Evolutionary conservation across 208 protist genomes (phyloP), one percentile per base, ranked within the genome.

Genomic region (Leishmania guyanensis): DNA sequence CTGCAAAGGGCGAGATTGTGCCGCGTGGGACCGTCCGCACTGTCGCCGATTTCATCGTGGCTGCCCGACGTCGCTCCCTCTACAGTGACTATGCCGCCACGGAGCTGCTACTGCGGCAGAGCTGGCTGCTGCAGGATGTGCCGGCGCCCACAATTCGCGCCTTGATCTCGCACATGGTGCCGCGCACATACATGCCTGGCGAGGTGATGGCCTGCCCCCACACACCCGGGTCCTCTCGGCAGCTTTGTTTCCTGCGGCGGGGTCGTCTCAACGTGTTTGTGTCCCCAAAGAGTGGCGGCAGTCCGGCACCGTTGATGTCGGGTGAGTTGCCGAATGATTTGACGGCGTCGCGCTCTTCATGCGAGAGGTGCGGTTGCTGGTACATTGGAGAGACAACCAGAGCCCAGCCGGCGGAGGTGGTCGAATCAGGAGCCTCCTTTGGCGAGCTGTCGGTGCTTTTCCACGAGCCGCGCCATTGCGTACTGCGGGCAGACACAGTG

Each of bases 71-170:
- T 48, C 84, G 85, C 60, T 54, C 82, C 10, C 85, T 97, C 60
- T 83, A 88, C 66, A 86, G 81, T 51, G 87, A 93, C 89, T 97
- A 94, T 81, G 90, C 90, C 62, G 70, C 89, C 62, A 95, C 91
- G 75, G 94, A 95, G 83, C 75, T 94, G 56, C 79, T 94, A 43
- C 90, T 95, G 90, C 89, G 94, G 77, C 94, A 97, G 87, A 97
- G 94, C 83, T 97, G 94, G 94, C 87, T 97, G 74, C 85, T 97
- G 66, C 94, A 97, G 83, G 94, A 97, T 79, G 92, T 91, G 20
- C 91, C 94, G 20, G 83, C 90, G 29, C 81, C 86, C 65, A 95
- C 92, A 14, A 91, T 97, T 53, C 90, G 90, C 53, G 88, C 77
- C 65, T 84, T 97, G 78, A 93, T 95, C n/a, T 84, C 91, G 22